phyloP scores from a whole-genome alignment of 108 stramenopile genomes.

The Cyclotella choctawhatcheeana region DNA sequence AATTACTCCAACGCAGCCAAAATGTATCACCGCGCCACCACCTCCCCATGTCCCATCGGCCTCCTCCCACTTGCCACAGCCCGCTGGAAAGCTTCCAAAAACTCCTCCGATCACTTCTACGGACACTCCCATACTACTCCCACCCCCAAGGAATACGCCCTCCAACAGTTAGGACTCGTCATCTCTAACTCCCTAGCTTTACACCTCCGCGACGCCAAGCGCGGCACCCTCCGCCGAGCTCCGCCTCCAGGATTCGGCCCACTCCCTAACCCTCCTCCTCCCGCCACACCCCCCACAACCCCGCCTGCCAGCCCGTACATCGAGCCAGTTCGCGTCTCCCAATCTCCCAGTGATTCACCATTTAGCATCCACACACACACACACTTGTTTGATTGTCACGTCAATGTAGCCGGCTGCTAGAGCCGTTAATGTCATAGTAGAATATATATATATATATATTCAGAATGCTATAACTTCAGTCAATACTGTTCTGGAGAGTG shows the following conservation, averaged over 20 bases:
- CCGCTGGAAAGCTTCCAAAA: not conserved
- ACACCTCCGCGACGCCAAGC: conserved; percentile 8
- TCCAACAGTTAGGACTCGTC: not conserved
- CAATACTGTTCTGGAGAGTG: not conserved
- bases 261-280: not conserved
- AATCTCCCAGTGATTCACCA: no score
- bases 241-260: no score
- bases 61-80: not conserved
- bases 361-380: no score
- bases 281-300: not conserved
- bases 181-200: not conserved
- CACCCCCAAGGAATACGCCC: conserved; percentile 8
- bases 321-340: no score
- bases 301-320: no score
- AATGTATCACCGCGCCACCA: not conserved
- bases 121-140: conserved; percentile 3
- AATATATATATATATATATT: not conserved
- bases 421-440: no score
- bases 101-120: not conserved
- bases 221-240: not conserved
- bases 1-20: not conserved
- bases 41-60: not conserved
- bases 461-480: not conserved
- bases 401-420: no score
- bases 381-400: no score